A percentile compares a stretch with the other conserved stretches of the same genome.
These are phyloP conservation scores for Mycosphaerella sp. DNA, from an alignment of 2,329 filamentous ascomycete species.

Conservation along the genomic window DNA sequence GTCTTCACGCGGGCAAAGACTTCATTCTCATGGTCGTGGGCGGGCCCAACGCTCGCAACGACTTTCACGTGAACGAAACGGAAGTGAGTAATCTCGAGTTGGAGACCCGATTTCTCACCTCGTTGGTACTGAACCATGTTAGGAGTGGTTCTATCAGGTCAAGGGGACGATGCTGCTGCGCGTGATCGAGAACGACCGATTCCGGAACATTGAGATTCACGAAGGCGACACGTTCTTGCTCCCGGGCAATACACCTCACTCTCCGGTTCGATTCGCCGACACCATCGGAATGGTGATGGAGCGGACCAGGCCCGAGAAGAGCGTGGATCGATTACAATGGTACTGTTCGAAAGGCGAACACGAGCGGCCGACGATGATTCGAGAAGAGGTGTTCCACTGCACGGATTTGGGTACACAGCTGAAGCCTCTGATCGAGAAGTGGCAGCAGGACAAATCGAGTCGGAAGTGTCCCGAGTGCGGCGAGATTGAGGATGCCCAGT, in stretches of 20 bases:
- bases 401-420: slow-evolving; percentile 90
- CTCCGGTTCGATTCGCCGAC: slow-evolving; percentile 84
- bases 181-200: slow-evolving; percentile 65
- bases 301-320: slow-evolving; percentile 65
- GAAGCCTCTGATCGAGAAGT: slow-evolving; percentile 78
- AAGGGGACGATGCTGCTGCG: slow-evolving; percentile 89
- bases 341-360: slow-evolving; percentile 66
- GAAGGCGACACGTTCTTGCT: slow-evolving; percentile 93
- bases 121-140: slow-evolving; percentile 24
- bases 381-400: slow-evolving; percentile 82
- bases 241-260: slow-evolving; percentile 84
- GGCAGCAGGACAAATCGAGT: slow-evolving; percentile 61
- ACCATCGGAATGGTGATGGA: slow-evolving; percentile 94
- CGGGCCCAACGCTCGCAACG: slow-evolving; percentile 87
- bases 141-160: slow-evolving; percentile 98
- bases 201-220: slow-evolving; percentile 79
- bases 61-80: slow-evolving; percentile 97
- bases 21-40: slow-evolving; percentile 91
- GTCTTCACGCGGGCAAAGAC: slow-evolving; percentile 83
- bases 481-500: slow-evolving; percentile 11
- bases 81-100: slow-evolving; percentile 2
- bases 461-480: slow-evolving; percentile 74
- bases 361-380: slow-evolving; percentile 48
- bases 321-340: slow-evolving; percentile 77
- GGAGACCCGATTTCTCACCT: too few species aligned